These are phyloP conservation scores for Inonotus obliquus DNA, from an alignment of 1,284 basidiomycete genomes.

Conservation along the genomic window DNA sequence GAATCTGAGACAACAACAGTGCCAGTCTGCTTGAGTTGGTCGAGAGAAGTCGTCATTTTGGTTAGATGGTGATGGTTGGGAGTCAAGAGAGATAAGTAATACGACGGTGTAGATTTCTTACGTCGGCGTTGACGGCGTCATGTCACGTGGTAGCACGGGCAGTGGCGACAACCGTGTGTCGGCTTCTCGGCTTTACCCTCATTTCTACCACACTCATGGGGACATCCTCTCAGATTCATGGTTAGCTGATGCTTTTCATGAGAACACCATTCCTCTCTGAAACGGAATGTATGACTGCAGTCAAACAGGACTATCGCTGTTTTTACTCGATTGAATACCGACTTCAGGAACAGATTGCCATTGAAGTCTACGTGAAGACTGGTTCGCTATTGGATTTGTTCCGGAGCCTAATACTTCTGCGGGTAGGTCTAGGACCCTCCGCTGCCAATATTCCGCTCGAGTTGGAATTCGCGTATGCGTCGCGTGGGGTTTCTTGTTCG, in stretches of 20 bases:
- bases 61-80: slow-evolving; percentile 12
- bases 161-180: background rate
- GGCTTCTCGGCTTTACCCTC: background rate
- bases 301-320: too few species aligned
- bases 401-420: too few species aligned
- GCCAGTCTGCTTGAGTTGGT: slow-evolving; percentile 83
- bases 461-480: too few species aligned
- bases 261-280: background rate
- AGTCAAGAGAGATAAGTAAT: background rate
- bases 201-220: background rate
- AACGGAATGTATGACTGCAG: background rate
- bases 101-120: background rate
- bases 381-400: too few species aligned
- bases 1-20: slow-evolving; percentile 95
- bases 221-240: too few species aligned
- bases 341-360: background rate
- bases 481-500: too few species aligned
- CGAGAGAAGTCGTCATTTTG: slow-evolving; percentile 81
- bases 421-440: too few species aligned
- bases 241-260: background rate
- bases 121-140: background rate
- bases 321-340: background rate
- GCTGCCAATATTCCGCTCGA: too few species aligned
- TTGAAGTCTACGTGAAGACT: too few species aligned
- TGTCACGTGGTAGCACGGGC: background rate